Evolutionary conservation across 1,284 basidiomycete genomes (phyloP).

Genomic region (Apiotrichum porosum): DNA sequence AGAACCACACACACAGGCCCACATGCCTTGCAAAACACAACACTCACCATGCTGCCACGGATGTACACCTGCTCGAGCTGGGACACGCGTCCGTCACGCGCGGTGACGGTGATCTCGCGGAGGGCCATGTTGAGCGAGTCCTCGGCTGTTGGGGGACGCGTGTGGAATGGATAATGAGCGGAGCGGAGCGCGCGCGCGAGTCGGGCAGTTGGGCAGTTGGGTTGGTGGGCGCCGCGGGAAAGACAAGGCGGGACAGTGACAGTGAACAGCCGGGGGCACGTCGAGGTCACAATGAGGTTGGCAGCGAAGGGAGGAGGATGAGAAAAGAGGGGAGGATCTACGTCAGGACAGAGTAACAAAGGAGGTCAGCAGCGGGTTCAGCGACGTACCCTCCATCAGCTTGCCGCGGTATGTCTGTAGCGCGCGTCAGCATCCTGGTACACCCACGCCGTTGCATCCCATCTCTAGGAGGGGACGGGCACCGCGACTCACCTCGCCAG

Average conservation of each 20-base stretch:
- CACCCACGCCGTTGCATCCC: too few species aligned
- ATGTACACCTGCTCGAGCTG: conserved; percentile 99
- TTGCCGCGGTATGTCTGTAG: conserved; percentile 89
- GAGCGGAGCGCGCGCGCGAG: conserved; percentile 5
- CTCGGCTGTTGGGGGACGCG: conserved; percentile 65
- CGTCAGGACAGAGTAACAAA: too few species aligned
- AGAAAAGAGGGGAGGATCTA: too few species aligned
- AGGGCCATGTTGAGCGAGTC: conserved; percentile 97
- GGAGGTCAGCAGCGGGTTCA: too few species aligned
- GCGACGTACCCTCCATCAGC: conserved; percentile 81
- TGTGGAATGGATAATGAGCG: neutral
- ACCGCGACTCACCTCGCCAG: conserved; percentile 57
- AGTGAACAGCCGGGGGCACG: too few species aligned
- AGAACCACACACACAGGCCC: neutral
- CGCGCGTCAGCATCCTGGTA: too few species aligned
- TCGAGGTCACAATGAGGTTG: too few species aligned
- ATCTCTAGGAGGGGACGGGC: too few species aligned
- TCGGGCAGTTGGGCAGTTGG: neutral
- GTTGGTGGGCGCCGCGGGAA: neutral
- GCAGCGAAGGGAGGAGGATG: too few species aligned
- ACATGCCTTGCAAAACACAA: too few species aligned
- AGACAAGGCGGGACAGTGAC: too few species aligned
- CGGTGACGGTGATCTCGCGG: conserved; percentile 95
- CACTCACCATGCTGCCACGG: conserved; percentile 77
- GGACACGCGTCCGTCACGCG: conserved; percentile 96